Evolutionary conservation across 1,284 basidiomycete species (phyloP), one percentile per base, ranked within the genome.

Genomic region (Cutaneotrichosporon spelunceum): DNA sequence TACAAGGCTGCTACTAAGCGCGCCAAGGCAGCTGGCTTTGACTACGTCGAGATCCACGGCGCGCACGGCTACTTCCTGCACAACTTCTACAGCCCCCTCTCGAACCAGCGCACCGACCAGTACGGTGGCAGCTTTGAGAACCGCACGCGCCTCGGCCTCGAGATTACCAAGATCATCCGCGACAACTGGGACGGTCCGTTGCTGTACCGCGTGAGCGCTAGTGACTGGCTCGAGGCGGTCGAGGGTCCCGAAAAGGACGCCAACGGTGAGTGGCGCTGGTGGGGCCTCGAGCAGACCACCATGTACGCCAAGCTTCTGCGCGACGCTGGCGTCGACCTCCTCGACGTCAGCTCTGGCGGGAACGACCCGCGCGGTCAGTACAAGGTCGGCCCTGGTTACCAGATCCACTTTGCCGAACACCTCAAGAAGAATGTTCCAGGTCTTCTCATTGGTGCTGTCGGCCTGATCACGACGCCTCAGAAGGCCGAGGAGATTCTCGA

Each of bases 21-120:
- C 24, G 83, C 81, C 74, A 83, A 87, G 70, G 74, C 80, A 68
- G 80, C 83, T 45, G 89, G 88, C 29, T 90, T 86, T 72, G 90
- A 94, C 77, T 90, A 89, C 68, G 87, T 94, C 62, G 90, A 94
- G 70, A 75, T 91, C 23, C 89, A 91, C 74, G 84, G 81, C 57
- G 85, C 88, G 1, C 88, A 91, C 71, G 77, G 87, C 23, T 88
- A 88, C 74, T 81, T 87, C 26, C 29, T 86, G 7, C 84, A 86
- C 72, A 73, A 78, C 36, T 91, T 90, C 76, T 70, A 86, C 19
- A 88, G 86, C 8, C 89, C 89, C 0, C 70, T 89, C 30, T 87
- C 86, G 44, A 91, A 91, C 80, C 74, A 75, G 13, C 85, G 89
- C 39, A 83, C 80, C 8, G 90, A 91, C 77, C 53, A 80, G 36